These are phyloP conservation scores for Raddia guianensis DNA, from an alignment of 176 grass and related monocot species.

Conservation along the genomic window DNA sequence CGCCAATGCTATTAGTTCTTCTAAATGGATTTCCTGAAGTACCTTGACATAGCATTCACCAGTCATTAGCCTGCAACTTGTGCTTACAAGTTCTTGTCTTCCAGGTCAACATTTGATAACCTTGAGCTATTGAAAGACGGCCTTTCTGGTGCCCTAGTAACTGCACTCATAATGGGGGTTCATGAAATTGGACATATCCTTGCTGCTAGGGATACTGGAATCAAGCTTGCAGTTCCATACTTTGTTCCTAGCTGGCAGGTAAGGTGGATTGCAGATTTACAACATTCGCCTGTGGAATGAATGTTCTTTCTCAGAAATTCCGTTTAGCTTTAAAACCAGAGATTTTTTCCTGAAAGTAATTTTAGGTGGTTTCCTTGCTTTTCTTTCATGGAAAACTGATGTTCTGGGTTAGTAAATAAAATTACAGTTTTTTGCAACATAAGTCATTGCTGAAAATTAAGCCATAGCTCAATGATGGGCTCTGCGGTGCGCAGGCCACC, in stretches of 20 bases:
- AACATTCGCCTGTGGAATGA: constrained; percentile 17
- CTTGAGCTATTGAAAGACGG: constrained; percentile 86
- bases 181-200: constrained; percentile 96
- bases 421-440: too few species aligned
- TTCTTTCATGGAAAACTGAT: background rate
- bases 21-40: constrained; percentile 7
- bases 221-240: constrained; percentile 92
- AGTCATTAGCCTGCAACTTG: background rate
- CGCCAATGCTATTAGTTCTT: background rate
- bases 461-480: too few species aligned
- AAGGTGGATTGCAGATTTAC: constrained; percentile 23
- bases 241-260: constrained; percentile 99
- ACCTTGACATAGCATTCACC: background rate
- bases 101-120: constrained; percentile 95
- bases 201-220: constrained; percentile 74
- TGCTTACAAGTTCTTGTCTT: constrained; percentile 40
- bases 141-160: constrained; percentile 75
- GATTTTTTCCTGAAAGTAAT: background rate
- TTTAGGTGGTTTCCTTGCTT: background rate
- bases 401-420: background rate
- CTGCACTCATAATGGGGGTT: constrained; percentile 67
- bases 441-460: too few species aligned
- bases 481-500: too few species aligned
- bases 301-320: constrained; percentile 7
- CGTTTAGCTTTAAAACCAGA: background rate